These are phyloP conservation scores for Ophiosphaerella herpotricha DNA, from an alignment of 2,329 filamentous ascomycete species.

Conservation along the genomic window DNA sequence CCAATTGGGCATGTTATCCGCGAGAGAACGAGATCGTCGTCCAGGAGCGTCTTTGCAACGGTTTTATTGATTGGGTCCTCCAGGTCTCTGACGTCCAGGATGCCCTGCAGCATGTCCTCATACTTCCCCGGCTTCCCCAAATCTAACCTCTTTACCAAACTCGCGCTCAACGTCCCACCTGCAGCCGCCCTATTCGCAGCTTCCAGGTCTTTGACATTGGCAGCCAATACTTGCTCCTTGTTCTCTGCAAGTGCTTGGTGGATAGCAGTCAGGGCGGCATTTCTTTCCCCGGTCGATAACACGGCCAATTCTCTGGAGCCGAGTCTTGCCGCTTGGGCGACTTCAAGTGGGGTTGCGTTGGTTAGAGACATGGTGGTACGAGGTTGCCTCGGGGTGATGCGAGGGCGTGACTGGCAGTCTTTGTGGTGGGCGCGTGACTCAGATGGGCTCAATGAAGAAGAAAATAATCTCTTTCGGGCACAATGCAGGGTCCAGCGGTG, in stretches of 20 bases:
- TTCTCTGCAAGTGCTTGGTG: conserved; percentile 73
- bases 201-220: conserved; percentile 83
- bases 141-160: conserved; percentile 86
- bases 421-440: conserved; percentile 30
- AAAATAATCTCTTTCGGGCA: conserved; percentile 7
- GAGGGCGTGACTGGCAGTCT: conserved; percentile 14
- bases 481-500: conserved; percentile 27
- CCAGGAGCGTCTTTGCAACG: conserved; percentile 80
- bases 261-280: conserved; percentile 82
- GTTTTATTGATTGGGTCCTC: conserved; percentile 87
- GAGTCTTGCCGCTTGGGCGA: conserved; percentile 75
- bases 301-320: conserved; percentile 84
- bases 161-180: conserved; percentile 76
- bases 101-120: conserved; percentile 96
- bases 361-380: conserved; percentile 73
- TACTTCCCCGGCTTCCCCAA: conserved; percentile 86
- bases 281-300: conserved; percentile 74
- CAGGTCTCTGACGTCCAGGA: conserved; percentile 82
- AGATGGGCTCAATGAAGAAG: conserved; percentile 19
- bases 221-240: conserved; percentile 77
- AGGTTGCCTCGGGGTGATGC: conserved; percentile 24
- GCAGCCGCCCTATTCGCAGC: conserved; percentile 73
- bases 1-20: conserved; percentile 93
- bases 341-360: conserved; percentile 76
- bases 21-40: conserved; percentile 83